Percentiles rank a stretch among this genome's conserved stretches.
phyloP scores from a whole-genome alignment of 768 basidiomycete genomes.

The Coprinellus micaceus region DNA sequence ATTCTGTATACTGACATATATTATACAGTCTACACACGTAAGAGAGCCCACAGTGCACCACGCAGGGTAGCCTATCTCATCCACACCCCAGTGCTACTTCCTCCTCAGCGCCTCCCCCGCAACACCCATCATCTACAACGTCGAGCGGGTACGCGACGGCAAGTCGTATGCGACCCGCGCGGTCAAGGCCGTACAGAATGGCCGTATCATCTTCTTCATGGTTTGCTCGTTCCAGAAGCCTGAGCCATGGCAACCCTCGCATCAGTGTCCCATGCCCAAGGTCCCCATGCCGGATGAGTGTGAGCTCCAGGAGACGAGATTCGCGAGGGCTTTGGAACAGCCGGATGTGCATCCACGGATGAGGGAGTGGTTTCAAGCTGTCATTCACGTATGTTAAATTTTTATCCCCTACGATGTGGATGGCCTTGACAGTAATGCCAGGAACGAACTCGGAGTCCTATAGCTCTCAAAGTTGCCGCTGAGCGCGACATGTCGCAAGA shows the following conservation, averaged over 20 bases:
- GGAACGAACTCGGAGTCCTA: slow-evolving; percentile 68
- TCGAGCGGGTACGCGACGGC: slow-evolving; percentile 73
- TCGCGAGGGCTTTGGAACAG: slow-evolving; percentile 27
- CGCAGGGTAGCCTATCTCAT: slow-evolving; percentile 8
- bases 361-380: slow-evolving; percentile 30
- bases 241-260: slow-evolving; percentile 68
- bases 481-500: slow-evolving; percentile 39
- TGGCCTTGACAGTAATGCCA: slow-evolving; percentile 22
- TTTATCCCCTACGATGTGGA: background rate
- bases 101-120: slow-evolving; percentile 69
- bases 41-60: too few relatives aligned
- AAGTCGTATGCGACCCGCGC: slow-evolving; percentile 67
- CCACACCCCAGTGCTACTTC: slow-evolving; percentile 66
- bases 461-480: slow-evolving; percentile 56
- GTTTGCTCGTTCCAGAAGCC: slow-evolving; percentile 81
- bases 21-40: slow-evolving; percentile 64
- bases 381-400: slow-evolving; percentile 24
- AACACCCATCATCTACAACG: slow-evolving; percentile 72
- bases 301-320: slow-evolving; percentile 49
- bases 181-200: slow-evolving; percentile 57
- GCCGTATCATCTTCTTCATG: slow-evolving; percentile 51
- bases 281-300: slow-evolving; percentile 62
- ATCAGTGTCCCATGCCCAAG: slow-evolving; percentile 66
- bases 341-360: slow-evolving; percentile 30
- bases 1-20: background rate